Percentiles rank a stretch among this genome's conserved stretches.
These are phyloP conservation scores for Cladosporium phlei DNA, from an alignment of 2,329 filamentous ascomycete species.

Conservation along the genomic window DNA sequence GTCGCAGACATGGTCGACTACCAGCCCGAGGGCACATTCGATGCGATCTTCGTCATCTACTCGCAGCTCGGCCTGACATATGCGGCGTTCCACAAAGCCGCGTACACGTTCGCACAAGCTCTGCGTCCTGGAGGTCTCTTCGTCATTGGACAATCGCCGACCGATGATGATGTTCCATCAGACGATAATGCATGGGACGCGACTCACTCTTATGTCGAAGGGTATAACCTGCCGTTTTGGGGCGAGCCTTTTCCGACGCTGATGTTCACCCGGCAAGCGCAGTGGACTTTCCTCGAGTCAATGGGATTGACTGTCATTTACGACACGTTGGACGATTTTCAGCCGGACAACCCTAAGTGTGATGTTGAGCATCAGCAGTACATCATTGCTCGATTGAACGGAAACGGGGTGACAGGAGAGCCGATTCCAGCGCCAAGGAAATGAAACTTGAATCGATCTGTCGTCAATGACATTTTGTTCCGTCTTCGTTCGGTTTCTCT, in stretches of 20 bases:
- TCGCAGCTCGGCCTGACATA: constrained; percentile 27
- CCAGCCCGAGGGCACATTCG: constrained; percentile 21
- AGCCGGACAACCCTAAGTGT: not conserved
- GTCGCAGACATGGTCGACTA: constrained; percentile 27
- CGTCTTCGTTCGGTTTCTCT: too few species aligned
- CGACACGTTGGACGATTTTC: not conserved
- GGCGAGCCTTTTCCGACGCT: constrained; percentile 15
- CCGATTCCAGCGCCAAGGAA: not conserved
- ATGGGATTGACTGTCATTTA: not conserved
- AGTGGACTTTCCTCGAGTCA: constrained; percentile 11
- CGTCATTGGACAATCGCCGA: constrained; percentile 26
- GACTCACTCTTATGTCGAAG: constrained; percentile 14
- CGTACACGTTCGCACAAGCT: constrained; percentile 21
- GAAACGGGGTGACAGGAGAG: not conserved
- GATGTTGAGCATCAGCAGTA: not conserved
- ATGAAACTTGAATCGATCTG: too few species aligned
- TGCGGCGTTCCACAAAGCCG: constrained; percentile 24
- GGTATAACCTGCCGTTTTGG: constrained; percentile 16
- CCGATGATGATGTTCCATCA: constrained; percentile 21
- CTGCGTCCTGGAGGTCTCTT: constrained; percentile 26
- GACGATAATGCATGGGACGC: constrained; percentile 18
- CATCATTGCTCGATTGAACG: not conserved
- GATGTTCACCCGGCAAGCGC: constrained; percentile 16
- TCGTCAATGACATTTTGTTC: too few species aligned
- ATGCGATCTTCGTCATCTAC: constrained; percentile 30